Evolutionary conservation across 306 rosid species (phyloP).

Genomic region (Vicia sativa): DNA sequence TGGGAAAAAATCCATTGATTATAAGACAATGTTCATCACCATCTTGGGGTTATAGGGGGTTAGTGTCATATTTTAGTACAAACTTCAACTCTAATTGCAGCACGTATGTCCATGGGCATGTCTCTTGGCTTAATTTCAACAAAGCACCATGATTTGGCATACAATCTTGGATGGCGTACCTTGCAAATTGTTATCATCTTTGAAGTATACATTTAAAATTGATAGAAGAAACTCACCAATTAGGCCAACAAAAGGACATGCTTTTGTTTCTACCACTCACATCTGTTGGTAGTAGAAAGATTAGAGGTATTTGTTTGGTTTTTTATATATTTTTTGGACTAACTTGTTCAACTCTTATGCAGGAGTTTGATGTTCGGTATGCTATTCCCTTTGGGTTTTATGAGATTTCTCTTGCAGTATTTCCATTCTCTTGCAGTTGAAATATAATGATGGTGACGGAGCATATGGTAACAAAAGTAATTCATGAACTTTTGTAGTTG

Average conservation of each 20-base stretch:
- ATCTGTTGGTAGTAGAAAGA: conserved; percentile 35
- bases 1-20: not conserved
- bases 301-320: conserved; percentile 18
- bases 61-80: conserved; percentile 13
- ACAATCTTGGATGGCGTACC: conserved; percentile 94
- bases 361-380: conserved; percentile 93
- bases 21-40: not conserved
- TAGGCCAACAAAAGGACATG: conserved; percentile 85
- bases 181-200: conserved; percentile 84
- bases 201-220: conserved; percentile 80
- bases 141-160: conserved; percentile 75
- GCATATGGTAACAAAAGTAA: no score
- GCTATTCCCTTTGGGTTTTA: conserved; percentile 85
- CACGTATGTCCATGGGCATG: conserved; percentile 74
- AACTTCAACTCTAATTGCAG: conserved; percentile 62
- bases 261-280: conserved; percentile 87
- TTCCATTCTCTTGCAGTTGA: no score
- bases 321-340: conserved; percentile 24
- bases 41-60: not conserved
- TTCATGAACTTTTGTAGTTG: no score
- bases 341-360: conserved; percentile 40
- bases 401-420: no score
- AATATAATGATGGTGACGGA: no score
- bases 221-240: conserved; percentile 80
- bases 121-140: conserved; percentile 80